Evolutionary conservation across 2,329 filamentous ascomycete species (phyloP).

Genomic region (Cordyceps tenuipes): DNA sequence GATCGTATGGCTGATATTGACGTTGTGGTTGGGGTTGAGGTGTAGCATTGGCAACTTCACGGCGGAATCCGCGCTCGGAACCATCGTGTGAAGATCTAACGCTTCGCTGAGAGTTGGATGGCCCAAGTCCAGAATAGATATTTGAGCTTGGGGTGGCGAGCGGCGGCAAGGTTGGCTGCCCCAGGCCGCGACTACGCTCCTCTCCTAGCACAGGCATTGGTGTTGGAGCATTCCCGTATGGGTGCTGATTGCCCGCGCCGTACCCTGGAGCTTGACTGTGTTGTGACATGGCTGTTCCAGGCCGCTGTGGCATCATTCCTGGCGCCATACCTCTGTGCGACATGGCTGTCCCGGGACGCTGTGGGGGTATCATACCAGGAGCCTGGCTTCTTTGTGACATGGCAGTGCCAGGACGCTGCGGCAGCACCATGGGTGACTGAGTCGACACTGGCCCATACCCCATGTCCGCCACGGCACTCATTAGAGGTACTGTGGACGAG

Average conservation of each 20-base stretch:
- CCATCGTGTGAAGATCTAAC: not conserved
- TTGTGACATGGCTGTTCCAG: constrained; percentile 29
- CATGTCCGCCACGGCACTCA: constrained; percentile 53
- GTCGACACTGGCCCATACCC: constrained; percentile 38
- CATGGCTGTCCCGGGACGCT: constrained; percentile 27
- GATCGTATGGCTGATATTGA: constrained; percentile 24
- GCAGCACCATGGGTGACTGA: constrained; percentile 26
- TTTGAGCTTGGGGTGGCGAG: not conserved
- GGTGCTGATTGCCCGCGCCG: constrained; percentile 12
- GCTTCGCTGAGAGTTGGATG: not conserved
- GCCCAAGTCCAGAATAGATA: not conserved
- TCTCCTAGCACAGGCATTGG: not conserved
- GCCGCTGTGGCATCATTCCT: constrained; percentile 19
- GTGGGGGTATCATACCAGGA: constrained; percentile 13
- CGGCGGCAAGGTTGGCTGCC: not conserved
- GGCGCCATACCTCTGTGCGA: constrained; percentile 23
- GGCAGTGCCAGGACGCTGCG: constrained; percentile 25
- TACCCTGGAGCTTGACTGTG: constrained; percentile 21
- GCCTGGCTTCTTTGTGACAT: constrained; percentile 25
- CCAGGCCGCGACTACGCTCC: not conserved
- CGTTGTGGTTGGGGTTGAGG: constrained; percentile 11
- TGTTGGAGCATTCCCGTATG: not conserved
- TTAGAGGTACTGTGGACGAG: constrained; percentile 54
- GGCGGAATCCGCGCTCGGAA: not conserved
- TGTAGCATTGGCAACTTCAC: not conserved